A percentile compares a stretch with the other conserved stretches of the same genome.
Evolutionary conservation across 352 stramenopile species (phyloP).

Genomic region (Phytophthora hibernalis): DNA sequence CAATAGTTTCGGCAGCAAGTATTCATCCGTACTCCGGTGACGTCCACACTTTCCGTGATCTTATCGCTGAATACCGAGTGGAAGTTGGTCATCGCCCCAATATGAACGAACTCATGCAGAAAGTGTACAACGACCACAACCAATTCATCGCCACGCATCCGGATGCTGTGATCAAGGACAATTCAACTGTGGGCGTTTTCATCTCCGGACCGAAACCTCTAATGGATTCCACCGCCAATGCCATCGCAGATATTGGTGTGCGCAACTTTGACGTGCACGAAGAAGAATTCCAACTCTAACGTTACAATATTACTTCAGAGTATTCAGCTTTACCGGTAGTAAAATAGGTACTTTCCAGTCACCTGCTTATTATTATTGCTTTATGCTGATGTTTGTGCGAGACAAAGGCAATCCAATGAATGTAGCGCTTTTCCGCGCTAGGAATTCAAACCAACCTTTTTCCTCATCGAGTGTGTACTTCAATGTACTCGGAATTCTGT

Average conservation of each 20-base stretch:
- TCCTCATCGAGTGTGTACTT: too few relatives aligned
- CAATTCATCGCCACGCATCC: background rate
- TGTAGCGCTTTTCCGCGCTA: too few relatives aligned
- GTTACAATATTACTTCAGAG: too few relatives aligned
- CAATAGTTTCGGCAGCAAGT: background rate
- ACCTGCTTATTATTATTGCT: too few relatives aligned
- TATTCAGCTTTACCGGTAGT: too few relatives aligned
- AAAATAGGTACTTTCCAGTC: too few relatives aligned
- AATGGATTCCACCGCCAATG: constrained; percentile 21
- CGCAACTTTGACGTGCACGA: constrained; percentile 18
- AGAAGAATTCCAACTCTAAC: constrained; percentile 18
- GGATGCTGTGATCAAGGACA: background rate
- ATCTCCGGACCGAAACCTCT: constrained; percentile 39
- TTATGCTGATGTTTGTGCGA: too few relatives aligned
- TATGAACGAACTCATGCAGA: constrained; percentile 5
- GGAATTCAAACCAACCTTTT: too few relatives aligned
- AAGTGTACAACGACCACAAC: constrained; percentile 4
- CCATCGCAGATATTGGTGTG: constrained; percentile 6
- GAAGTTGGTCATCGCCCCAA: constrained; percentile 4
- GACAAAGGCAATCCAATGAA: too few relatives aligned
- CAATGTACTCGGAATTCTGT: too few relatives aligned
- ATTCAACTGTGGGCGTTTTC: constrained; percentile 35
- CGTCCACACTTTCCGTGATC: constrained; percentile 32
- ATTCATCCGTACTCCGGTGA: constrained; percentile 1
- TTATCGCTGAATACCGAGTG: constrained; percentile 23